Conservation (phyloP, 2,329 filamentous ascomycete genomes). For the Aspergillus texensis region DNA sequence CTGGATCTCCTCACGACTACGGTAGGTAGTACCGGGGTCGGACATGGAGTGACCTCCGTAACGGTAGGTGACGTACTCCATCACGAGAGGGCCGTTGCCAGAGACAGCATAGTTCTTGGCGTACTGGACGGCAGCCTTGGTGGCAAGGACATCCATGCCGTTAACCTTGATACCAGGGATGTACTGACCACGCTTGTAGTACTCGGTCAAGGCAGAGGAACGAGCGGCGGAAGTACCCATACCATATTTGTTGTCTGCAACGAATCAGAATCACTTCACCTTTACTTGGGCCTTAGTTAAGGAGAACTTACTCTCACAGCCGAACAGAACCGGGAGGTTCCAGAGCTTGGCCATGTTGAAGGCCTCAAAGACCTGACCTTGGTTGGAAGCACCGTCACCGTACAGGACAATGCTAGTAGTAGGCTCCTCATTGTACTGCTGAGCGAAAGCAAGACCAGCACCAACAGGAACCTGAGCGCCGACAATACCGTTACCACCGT, state of each 20-base stretch:
- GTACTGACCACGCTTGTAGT: slow-evolving; percentile 99
- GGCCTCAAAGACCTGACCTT: slow-evolving; percentile 98
- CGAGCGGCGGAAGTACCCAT: slow-evolving; percentile 97
- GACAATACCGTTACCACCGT: slow-evolving; percentile 98
- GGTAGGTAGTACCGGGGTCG: slow-evolving; percentile 98
- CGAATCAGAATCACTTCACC: background rate
- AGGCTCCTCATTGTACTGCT: slow-evolving; percentile 88
- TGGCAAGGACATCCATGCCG: slow-evolving; percentile 97
- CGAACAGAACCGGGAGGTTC: slow-evolving; percentile 93
- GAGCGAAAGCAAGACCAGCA: slow-evolving; percentile 93
- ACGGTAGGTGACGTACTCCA: slow-evolving; percentile 99
- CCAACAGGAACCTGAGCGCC: slow-evolving; percentile 97
- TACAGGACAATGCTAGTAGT: slow-evolving; percentile 89
- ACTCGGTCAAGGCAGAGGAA: slow-evolving; percentile 94
- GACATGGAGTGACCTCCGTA: slow-evolving; percentile 99
- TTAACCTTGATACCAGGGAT: slow-evolving; percentile 99
- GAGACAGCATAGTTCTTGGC: slow-evolving; percentile 82
- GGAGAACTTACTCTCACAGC: slow-evolving; percentile 84
- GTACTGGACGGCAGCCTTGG: slow-evolving; percentile 94
- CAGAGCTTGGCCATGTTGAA: slow-evolving; percentile 99
- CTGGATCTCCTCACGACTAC: slow-evolving; percentile 98
- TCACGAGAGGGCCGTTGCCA: slow-evolving; percentile 90
- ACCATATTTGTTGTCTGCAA: slow-evolving; percentile 97
- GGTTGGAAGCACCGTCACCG: slow-evolving; percentile 97
- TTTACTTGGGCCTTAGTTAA: background rate